Conservation (phyloP, 768 basidiomycete species). For the Macrolepiota dolichaula region DNA sequence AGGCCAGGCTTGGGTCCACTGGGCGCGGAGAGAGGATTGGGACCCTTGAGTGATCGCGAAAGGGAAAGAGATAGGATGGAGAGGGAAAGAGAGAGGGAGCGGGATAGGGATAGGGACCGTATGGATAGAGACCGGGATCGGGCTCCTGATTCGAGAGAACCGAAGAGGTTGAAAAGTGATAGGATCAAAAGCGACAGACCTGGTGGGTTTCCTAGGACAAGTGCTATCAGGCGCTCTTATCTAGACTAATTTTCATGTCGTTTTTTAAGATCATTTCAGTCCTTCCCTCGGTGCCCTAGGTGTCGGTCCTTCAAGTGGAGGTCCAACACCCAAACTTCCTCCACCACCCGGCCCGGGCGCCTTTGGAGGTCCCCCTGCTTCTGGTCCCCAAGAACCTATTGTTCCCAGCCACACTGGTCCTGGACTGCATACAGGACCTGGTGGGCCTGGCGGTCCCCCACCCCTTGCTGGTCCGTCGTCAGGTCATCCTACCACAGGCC, state of each 20-base stretch:
- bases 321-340: conserved; percentile 13
- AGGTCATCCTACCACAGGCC: conserved; percentile 6
- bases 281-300: conserved; percentile 14
- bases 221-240: background rate
- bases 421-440: conserved; percentile 9
- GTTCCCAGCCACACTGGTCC: conserved; percentile 3
- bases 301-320: conserved; percentile 8
- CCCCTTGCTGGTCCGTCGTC: conserved; percentile 9
- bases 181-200: conserved; percentile 7
- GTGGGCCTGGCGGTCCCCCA: conserved; percentile 7
- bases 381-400: conserved; percentile 1
- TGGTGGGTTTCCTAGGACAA: conserved; percentile 7
- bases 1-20: conserved; percentile 17
- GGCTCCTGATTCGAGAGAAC: conserved; percentile 9
- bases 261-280: conserved; percentile 17
- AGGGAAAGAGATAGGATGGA: conserved; percentile 21
- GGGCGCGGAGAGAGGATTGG: conserved; percentile 13
- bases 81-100: conserved; percentile 20
- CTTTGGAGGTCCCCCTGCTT: conserved; percentile 6
- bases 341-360: conserved; percentile 14
- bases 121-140: conserved; percentile 12
- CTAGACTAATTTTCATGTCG: background rate
- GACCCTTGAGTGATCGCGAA: conserved; percentile 15
- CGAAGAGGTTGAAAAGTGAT: conserved; percentile 10
- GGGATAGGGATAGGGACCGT: conserved; percentile 18